Percentiles rank a stretch among this genome's conserved stretches.
phyloP scores from a whole-genome alignment of 1,139 yeast genomes.

The Nakaseomyces nivariensis region DNA sequence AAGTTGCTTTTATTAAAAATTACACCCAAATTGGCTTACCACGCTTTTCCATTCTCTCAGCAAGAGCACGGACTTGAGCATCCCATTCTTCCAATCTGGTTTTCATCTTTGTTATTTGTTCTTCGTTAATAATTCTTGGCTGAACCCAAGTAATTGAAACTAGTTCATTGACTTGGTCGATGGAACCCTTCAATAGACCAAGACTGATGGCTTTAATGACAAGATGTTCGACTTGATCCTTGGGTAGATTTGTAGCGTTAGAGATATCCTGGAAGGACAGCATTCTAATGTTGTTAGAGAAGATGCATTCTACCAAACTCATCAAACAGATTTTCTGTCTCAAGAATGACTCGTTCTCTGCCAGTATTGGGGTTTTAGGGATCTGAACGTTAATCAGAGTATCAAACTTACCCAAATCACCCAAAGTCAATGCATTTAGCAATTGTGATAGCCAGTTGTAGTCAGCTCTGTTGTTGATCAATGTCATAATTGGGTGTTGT shows the following conservation, averaged over 20 bases:
- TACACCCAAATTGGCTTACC: constrained; percentile 53
- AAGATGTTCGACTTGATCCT: constrained; percentile 69
- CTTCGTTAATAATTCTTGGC: constrained; percentile 79
- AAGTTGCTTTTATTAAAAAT: no score
- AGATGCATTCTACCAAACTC: constrained; percentile 82
- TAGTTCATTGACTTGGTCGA: constrained; percentile 73
- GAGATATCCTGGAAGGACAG: constrained; percentile 69
- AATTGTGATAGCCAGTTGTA: constrained; percentile 69
- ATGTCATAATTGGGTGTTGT: constrained; percentile 71
- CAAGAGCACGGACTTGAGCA: constrained; percentile 55
- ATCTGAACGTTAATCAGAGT: constrained; percentile 27
- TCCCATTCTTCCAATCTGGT: constrained; percentile 73
- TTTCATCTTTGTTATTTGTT: constrained; percentile 70
- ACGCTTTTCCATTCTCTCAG: constrained; percentile 44
- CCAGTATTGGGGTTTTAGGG: constrained; percentile 50
- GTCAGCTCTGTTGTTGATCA: constrained; percentile 40
- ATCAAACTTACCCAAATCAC: constrained; percentile 50
- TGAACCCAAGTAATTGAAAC: constrained; percentile 89
- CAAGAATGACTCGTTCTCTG: constrained; percentile 53
- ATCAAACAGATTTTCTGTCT: constrained; percentile 87
- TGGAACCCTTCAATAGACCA: constrained; percentile 72
- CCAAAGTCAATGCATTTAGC: constrained; percentile 63
- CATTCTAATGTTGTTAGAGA: constrained; percentile 64
- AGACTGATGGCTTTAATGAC: constrained; percentile 86
- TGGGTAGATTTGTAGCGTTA: constrained; percentile 55